Evolutionary conservation across 2,329 filamentous ascomycete species (phyloP).

Genomic region (Ilyonectria sp.): DNA sequence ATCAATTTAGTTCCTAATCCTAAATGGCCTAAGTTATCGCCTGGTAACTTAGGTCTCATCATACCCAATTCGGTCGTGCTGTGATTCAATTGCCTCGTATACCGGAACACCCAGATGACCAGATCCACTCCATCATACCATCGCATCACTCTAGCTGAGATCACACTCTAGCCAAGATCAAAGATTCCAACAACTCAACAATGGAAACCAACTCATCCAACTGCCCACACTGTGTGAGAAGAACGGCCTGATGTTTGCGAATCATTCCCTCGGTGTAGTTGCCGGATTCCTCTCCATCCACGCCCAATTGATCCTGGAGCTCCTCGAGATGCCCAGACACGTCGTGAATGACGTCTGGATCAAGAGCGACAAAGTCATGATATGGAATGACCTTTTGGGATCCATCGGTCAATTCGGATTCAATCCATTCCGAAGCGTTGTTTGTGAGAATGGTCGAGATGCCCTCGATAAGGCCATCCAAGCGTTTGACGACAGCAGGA

Average conservation of each 20-base stretch:
- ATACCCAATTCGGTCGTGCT: too few relatives aligned
- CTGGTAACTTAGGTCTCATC: too few relatives aligned
- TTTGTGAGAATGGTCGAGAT: constrained; percentile 43
- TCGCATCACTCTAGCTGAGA: too few relatives aligned
- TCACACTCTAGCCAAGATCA: constrained; percentile 12
- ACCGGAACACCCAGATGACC: too few relatives aligned
- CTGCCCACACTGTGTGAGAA: constrained; percentile 30
- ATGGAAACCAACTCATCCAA: constrained; percentile 28
- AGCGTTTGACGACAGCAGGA: neutral
- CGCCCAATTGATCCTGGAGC: constrained; percentile 33
- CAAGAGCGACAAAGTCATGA: constrained; percentile 33
- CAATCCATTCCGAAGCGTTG: constrained; percentile 46
- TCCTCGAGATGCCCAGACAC: constrained; percentile 30
- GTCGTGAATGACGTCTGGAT: constrained; percentile 37
- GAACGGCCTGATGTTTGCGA: constrained; percentile 35
- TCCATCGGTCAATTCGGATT: constrained; percentile 17
- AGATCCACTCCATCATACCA: too few relatives aligned
- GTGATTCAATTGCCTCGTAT: too few relatives aligned
- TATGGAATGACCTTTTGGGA: constrained; percentile 29
- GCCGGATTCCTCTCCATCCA: neutral
- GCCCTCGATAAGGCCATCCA: constrained; percentile 23
- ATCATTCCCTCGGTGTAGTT: constrained; percentile 26
- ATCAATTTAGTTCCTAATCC: too few relatives aligned
- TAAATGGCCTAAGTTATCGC: too few relatives aligned
- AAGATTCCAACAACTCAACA: constrained; percentile 33